Conservation (phyloP, 345 rosid genomes). For the Linum usitatissimum region DNA sequence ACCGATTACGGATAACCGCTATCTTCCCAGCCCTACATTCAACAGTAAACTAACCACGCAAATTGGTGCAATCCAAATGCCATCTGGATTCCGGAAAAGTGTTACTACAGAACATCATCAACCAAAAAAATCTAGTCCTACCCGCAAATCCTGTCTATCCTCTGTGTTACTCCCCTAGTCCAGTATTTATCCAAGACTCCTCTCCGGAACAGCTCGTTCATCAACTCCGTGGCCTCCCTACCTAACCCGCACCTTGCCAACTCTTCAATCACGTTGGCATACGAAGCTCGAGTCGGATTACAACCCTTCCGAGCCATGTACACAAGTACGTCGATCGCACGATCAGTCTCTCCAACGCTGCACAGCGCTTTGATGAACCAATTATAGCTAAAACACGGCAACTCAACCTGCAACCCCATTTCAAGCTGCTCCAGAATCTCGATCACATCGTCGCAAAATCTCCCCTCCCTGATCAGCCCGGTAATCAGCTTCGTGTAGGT, state of each 20-base stretch:
- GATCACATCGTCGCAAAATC: constrained; percentile 54
- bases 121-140: too few species aligned
- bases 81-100: too few species aligned
- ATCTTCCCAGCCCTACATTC: too few species aligned
- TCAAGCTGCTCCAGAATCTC: constrained; percentile 63
- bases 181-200: constrained; percentile 64
- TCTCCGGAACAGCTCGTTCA: constrained; percentile 49
- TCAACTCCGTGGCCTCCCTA: constrained; percentile 58
- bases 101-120: too few species aligned
- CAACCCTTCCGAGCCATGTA: constrained; percentile 66
- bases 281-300: constrained; percentile 68
- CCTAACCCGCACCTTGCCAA: constrained; percentile 71
- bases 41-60: too few species aligned
- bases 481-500: constrained; percentile 72
- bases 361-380: constrained; percentile 67
- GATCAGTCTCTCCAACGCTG: constrained; percentile 53
- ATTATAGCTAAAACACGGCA: constrained; percentile 51
- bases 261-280: constrained; percentile 74
- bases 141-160: too few species aligned
- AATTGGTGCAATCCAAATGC: too few species aligned
- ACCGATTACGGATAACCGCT: too few species aligned
- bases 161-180: constrained; percentile 43
- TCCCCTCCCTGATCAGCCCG: constrained; percentile 77
- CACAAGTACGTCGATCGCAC: constrained; percentile 76
- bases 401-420: constrained; percentile 42